Percentiles rank a stretch among this genome's conserved stretches.
Conservation (phyloP, 495 filamentous ascomycete genomes). For the Talaromyces nanjingensis region DNA sequence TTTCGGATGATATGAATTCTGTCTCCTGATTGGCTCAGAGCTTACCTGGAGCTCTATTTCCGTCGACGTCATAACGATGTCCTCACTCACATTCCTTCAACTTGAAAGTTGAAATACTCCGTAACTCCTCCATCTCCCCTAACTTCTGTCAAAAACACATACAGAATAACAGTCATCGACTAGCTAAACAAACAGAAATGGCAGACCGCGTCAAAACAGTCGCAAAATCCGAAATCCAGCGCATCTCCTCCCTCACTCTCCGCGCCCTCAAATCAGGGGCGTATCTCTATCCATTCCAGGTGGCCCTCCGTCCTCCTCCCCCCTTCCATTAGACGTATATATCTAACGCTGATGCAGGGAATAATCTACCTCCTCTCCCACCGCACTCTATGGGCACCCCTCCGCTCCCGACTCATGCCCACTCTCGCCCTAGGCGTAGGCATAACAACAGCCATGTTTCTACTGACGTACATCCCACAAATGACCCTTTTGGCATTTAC, state of each 20-base stretch:
- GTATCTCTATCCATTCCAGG: conserved; percentile 84
- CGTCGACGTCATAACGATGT: neutral
- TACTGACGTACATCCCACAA: conserved; percentile 88
- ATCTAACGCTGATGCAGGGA: conserved; percentile 31
- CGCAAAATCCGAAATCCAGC: conserved; percentile 32
- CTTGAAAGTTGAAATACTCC: neutral
- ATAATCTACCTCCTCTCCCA: conserved; percentile 65
- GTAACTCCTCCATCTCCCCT: neutral
- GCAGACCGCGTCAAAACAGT: conserved; percentile 35
- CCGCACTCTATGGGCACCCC: conserved; percentile 50
- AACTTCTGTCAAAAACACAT: neutral
- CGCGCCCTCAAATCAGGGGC: conserved; percentile 64
- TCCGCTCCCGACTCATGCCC: conserved; percentile 60
- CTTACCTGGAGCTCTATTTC: neutral
- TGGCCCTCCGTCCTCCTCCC: conserved; percentile 17
- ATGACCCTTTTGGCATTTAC: conserved; percentile 68
- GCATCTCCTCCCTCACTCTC: conserved; percentile 38
- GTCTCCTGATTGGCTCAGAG: neutral
- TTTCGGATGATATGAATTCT: neutral
- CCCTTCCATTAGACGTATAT: neutral
- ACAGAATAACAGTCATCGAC: neutral
- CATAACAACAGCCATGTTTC: conserved; percentile 73
- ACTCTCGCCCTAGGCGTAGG: conserved; percentile 64
- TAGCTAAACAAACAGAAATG: conserved; percentile 20
- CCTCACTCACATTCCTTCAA: neutral